Evolutionary conservation across 306 rosid species (phyloP), one percentile per base, ranked within the genome.

Genomic region (Quercus berberidifolia): DNA sequence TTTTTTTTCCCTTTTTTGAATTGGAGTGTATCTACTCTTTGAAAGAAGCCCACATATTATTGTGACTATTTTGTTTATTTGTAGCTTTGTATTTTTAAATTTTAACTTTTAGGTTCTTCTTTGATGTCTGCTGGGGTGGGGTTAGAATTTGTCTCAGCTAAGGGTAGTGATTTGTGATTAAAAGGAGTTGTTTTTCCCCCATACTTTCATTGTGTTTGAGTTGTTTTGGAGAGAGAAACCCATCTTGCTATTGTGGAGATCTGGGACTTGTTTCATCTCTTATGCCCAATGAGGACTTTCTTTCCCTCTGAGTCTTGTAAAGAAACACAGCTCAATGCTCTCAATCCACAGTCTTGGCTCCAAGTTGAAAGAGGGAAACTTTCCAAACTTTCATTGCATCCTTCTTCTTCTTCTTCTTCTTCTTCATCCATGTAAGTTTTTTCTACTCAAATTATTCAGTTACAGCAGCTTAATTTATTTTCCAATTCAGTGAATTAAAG

Each of bases 291-390:
- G 98, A 94, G 83, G 96, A 85, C 87, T 79, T 92, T 94, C 86
- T 89, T 90, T 83, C 88, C 92, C 81, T 83, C 92, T 43, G 98
- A 94, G 75, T 81, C 91, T 26, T 89, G 90, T 76, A 94, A 90
- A 89, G 97, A 89, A 55, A 79, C 83, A 11, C 96, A 89, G 76
- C 88, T 86, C 49, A 92, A 88, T 90, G 91, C 92, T 81, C 78
- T 90, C 38, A 90, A 89, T 87, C 97, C 98, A 18, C 94, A 92
- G 85, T 87, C 98, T 59, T 94, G 98, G 96, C 98, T 94, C 59
- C 98, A 94, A 75, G 98, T 94, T 84, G 98, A 94, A 84, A 90
- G 98, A 82, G 98, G 97, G 81, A 92, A 94, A 85, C 87, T 87
- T 76, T 74, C 91, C 63, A 90, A 94, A 80, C 79, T 87, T 67